Evolutionary conservation across 208 protist genomes (phyloP).

Genomic region (Dictyostelium gargantuum): DNA sequence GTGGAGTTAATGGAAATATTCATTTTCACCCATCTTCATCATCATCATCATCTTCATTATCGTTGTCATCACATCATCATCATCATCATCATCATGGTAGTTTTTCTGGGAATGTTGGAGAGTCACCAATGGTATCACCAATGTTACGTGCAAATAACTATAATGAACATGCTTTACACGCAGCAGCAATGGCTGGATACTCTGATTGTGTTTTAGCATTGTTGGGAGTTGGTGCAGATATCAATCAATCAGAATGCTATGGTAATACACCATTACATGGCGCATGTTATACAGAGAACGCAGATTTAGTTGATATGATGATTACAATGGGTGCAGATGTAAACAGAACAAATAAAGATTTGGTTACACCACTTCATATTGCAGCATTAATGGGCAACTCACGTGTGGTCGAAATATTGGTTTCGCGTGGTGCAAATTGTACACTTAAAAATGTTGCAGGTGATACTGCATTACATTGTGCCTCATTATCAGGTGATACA

Average conservation of each 20-base stretch:
- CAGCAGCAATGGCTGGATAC: constrained; percentile 44
- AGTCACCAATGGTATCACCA: constrained; percentile 24
- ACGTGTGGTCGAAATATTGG: constrained; percentile 23
- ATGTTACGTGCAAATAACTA: constrained; percentile 41
- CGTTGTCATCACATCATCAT: not conserved
- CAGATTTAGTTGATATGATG: constrained; percentile 60
- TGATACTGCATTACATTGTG: constrained; percentile 41
- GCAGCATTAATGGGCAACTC: constrained; percentile 21
- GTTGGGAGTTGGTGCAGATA: constrained; percentile 39
- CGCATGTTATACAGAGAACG: constrained; percentile 9
- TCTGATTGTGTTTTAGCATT: constrained; percentile 38
- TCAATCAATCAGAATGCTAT: constrained; percentile 43
- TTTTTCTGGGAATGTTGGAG: constrained; percentile 21
- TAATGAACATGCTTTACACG: constrained; percentile 26
- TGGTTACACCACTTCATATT: constrained; percentile 43
- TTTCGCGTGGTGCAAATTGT: constrained; percentile 11
- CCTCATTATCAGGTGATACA: not conserved
- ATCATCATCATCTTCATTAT: not conserved
- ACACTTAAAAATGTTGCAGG: constrained; percentile 1
- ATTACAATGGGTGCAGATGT: constrained; percentile 56
- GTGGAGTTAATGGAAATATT: too few species aligned
- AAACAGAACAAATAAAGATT: constrained; percentile 51
- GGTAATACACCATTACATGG: constrained; percentile 52
- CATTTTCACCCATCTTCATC: not conserved
- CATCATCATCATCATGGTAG: not conserved